Evolutionary conservation across 2,329 filamentous ascomycete genomes (phyloP), one percentile per base, ranked within the genome.

Genomic region (Phialophora verrucosa): DNA sequence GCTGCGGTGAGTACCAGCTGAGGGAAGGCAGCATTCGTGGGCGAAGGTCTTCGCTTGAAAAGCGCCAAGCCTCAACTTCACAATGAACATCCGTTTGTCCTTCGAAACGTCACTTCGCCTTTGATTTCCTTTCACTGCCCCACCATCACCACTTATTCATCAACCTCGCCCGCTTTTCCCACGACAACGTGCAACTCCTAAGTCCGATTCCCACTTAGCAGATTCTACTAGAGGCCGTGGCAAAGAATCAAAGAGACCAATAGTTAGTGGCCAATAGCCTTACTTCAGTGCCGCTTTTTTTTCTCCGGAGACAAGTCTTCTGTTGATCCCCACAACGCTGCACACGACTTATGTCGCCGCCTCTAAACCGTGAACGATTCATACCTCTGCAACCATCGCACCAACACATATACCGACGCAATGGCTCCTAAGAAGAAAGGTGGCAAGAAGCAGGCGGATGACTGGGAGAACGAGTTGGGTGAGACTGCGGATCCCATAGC

Each of bases 351-450:
- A 73, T 72, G 71, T 71, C 69, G 70, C 71, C 71, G 64, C 71
- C 66, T 71, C 66, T 68, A 23, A 72, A 73, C 51, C 67, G 70
- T 62, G 71, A 70, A 69, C 69, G 69, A 65, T 63, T 64, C 50
- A 69, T 70, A 47, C 49, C 47, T 25, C 47, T 65, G 31, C 65
- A 20, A 59, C 31, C 59, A 58, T 29, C 35, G 25, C 42, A 42
- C 31, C 56, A 63, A 50, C 62, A 60, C 60, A 65, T 32, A 58
- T 35, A 62, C 31, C 62, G 61, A 35, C 65, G 55, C 77, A 79
- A 98, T 97, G 94, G 83, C 93, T 76, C 93, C 93, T 69, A 97
- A 97, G 84, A 96, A 95, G 86, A 97, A 97, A 87, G 90, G 90
- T 78, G 91, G 89, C 81, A 74, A 74, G 61, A 96, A 94, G 85